phyloP scores from a whole-genome alignment of 2,329 filamentous ascomycete species.

The Albophoma yamanashiensis region DNA sequence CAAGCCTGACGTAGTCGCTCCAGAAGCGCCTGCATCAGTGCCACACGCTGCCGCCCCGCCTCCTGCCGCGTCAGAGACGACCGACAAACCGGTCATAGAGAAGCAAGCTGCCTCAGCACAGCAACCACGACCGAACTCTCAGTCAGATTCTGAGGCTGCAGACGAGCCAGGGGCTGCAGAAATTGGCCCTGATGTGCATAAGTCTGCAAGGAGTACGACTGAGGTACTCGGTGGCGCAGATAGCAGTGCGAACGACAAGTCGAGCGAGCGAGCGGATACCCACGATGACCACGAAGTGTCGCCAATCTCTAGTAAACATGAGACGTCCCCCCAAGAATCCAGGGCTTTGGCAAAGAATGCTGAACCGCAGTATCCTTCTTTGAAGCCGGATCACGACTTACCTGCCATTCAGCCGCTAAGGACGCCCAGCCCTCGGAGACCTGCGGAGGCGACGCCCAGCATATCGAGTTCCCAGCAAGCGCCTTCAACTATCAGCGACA shows the following conservation, averaged over 20 bases:
- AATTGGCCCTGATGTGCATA: background rate
- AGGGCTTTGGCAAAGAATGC: background rate
- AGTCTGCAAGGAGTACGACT: background rate
- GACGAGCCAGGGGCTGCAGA: background rate
- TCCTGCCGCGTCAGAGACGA: conserved; percentile 1
- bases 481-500: background rate
- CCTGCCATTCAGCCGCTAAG: conserved; percentile 20
- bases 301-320: background rate
- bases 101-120: background rate
- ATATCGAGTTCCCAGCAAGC: conserved; percentile 11
- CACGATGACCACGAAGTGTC: background rate
- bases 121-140: background rate
- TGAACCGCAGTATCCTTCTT: conserved; percentile 2
- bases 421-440: conserved; percentile 19
- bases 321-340: background rate
- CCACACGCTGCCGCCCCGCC: background rate
- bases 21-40: background rate
- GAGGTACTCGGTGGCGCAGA: background rate
- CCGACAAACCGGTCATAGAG: background rate
- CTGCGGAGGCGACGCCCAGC: conserved; percentile 7
- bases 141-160: background rate
- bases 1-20: background rate
- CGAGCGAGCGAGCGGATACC: background rate
- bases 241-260: too few relatives aligned
- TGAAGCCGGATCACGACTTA: conserved; percentile 6